Conservation (phyloP, 169 alveolate species). For the Cryptosporidium sp. region DNA sequence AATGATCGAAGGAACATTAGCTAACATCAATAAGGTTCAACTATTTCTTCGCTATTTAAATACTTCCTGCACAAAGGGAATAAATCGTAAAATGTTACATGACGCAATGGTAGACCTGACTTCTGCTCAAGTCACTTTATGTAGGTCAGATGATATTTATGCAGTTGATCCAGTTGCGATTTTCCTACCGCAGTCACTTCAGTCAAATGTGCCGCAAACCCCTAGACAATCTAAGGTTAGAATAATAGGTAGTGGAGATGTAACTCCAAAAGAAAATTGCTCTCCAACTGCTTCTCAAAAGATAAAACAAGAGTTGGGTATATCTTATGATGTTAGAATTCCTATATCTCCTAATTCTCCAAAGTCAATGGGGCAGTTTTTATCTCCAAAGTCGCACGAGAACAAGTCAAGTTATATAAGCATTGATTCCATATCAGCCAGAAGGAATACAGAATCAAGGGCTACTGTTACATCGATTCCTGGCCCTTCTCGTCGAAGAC, state of each 20-base stretch:
- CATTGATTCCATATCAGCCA: not conserved
- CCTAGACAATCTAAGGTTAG: slow-evolving; percentile 51
- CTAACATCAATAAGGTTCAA: slow-evolving; percentile 65
- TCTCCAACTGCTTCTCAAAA: slow-evolving; percentile 27
- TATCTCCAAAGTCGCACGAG: slow-evolving; percentile 50
- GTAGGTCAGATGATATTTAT: slow-evolving; percentile 69
- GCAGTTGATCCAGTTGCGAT: slow-evolving; percentile 76
- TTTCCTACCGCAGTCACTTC: slow-evolving; percentile 49
- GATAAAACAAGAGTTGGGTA: slow-evolving; percentile 15
- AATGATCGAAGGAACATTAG: slow-evolving; percentile 66
- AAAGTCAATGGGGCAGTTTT: slow-evolving; percentile 33
- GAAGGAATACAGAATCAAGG: slow-evolving; percentile 72
- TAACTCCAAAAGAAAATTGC: slow-evolving; percentile 32
- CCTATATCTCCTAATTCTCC: slow-evolving; percentile 56
- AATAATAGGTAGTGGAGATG: slow-evolving; percentile 8
- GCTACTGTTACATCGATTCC: slow-evolving; percentile 36
- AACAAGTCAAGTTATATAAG: slow-evolving; percentile 2
- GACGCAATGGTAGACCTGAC: slow-evolving; percentile 71
- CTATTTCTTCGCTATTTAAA: slow-evolving; percentile 60
- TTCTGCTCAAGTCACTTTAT: slow-evolving; percentile 63
- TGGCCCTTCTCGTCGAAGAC: slow-evolving; percentile 77
- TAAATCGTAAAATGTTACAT: slow-evolving; percentile 67
- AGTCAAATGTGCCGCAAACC: slow-evolving; percentile 43
- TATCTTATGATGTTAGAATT: slow-evolving; percentile 38
- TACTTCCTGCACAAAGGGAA: slow-evolving; percentile 53